Base-by-base conservation (phyloP, 306 rosid species). In the Neltuma alba region DNA sequence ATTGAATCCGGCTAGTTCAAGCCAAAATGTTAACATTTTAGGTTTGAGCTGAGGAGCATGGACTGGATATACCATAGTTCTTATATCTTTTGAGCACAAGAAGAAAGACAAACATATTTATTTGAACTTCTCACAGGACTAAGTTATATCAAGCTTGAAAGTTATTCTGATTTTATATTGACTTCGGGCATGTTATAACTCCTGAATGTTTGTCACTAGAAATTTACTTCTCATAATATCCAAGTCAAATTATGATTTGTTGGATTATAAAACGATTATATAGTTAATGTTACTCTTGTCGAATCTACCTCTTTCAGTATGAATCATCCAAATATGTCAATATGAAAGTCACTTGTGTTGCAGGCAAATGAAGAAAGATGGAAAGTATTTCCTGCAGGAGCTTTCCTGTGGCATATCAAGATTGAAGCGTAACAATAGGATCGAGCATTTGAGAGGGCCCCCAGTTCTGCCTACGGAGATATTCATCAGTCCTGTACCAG, bases 341-440 rank as follows among this genome's bases (percentile, higher is more conserved):
- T 72, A 55, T 21, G 50, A 67, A 63, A 10, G 69, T 33, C 4
- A 72, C 45, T 47, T 75, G 77, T 70, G 21, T 66, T 15, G 75
- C 87, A 94, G 96, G 88, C 89, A 85, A 71, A 90, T 88, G 97
- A 92, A 94, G 87, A 88, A 76, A 80, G 89, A 90, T 38, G 87
- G 67, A 58, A 86, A 88, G 16, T 86, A 75, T 69, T 89, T 90
- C 75, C 70, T 89, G 30, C 79, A 83, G n/a, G 84, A 70, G 48
- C 83, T 94, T 79, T 73, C 89, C 37, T 90, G 97, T 63, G 88
- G 87, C 28, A 70, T 92, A 84, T 88, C 87, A 2, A 90, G 92
- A 70, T 33, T 92, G 83, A 91, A 86, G 79, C 67, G 87, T 37
- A 62, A 80, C 70, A 69, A 88, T 37, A 79, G 34, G 20, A 83